Evolutionary conservation across 257 asterid species (phyloP), one percentile per base, ranked within the genome.

Genomic region (Linderniella brevidens): DNA sequence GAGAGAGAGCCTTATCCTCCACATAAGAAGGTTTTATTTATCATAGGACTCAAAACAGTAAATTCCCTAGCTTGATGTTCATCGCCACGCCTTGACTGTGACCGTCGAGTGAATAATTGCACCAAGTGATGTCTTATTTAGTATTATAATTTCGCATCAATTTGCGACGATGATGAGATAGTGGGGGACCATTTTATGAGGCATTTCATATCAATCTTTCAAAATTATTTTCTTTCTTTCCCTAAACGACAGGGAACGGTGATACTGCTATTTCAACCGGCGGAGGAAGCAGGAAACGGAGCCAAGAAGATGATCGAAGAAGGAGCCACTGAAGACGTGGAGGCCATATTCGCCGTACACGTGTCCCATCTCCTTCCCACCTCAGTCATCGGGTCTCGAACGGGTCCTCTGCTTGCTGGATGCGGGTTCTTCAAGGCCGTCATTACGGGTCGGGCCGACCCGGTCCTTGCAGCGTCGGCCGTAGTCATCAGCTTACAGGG

Each of bases 211-310:
- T n/a, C n/a, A n/a, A 25, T 25, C 4, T 25, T 25, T 25, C 6
- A 3, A 25, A 6, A 2, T 25, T 25, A 6, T 25, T 25, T 25
- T 2, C 6, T 25, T 25, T 25, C 6, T 6, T 25, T 6, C 4
- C 32, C 32, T 25, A 25, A 25, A 13, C 8, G 4, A 29, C 55
- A 90, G 98, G 98, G 98, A 46, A 81, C 93, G 0, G 94, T 90
- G 54, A 37, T 85, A 37, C 72, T 90, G 53, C 49, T 85, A 25
- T 90, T 90, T 57, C 98, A 90, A 50, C 98, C 98, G 16, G 98
- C 96, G 9, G 94, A 90, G 51, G 98, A 90, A 67, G 94, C 94
- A 5, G 98, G 98, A 32, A 90, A 85, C 55, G 96, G 98, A 12
- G 98, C 98, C 17, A 81, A 79, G 46, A 69, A 63, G 59, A 90